These are phyloP conservation scores for Cutaneotrichosporon sp. DNA, from an alignment of 1,284 basidiomycete species.

Conservation along the genomic window DNA sequence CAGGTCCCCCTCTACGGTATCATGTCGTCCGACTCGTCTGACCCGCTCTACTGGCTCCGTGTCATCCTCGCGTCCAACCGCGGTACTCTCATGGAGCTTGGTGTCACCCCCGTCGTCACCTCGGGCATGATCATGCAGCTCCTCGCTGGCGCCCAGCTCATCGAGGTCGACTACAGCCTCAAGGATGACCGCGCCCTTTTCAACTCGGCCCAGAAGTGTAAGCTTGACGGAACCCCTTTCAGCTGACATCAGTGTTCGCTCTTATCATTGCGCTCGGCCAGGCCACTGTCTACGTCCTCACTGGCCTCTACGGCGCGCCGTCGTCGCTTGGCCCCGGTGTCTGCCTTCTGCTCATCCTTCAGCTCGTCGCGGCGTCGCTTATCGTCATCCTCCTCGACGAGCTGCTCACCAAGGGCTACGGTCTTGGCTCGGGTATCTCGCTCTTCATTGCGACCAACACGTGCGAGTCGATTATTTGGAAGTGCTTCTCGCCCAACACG, in stretches of 20 bases:
- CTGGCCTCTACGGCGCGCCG: slow-evolving; percentile 93
- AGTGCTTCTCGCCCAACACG: slow-evolving; percentile 96
- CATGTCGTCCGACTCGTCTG: slow-evolving; percentile 95
- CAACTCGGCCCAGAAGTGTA: slow-evolving; percentile 93
- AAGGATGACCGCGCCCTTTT: slow-evolving; percentile 97
- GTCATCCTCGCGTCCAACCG: slow-evolving; percentile 97
- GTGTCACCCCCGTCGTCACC: slow-evolving; percentile 95
- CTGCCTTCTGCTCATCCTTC: slow-evolving; percentile 88
- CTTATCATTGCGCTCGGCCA: slow-evolving; percentile 95
- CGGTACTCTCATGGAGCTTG: slow-evolving; percentile 98
- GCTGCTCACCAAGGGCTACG: slow-evolving; percentile 97
- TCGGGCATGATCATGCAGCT: slow-evolving; percentile 99
- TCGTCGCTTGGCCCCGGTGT: slow-evolving; percentile 92
- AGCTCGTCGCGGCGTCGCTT: slow-evolving; percentile 86
- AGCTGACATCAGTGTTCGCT: slow-evolving; percentile 68
- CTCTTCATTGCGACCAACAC: slow-evolving; percentile 99
- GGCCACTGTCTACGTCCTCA: slow-evolving; percentile 94
- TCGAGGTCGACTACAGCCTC: slow-evolving; percentile 94
- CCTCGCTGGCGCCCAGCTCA: slow-evolving; percentile 91
- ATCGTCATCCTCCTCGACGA: slow-evolving; percentile 98
- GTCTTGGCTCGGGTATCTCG: slow-evolving; percentile 95
- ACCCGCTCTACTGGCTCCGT: slow-evolving; percentile 99
- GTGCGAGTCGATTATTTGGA: slow-evolving; percentile 99
- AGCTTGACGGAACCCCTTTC: slow-evolving; percentile 38
- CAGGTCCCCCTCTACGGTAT: slow-evolving; percentile 96